phyloP scores from a whole-genome alignment of 1,284 basidiomycete species.

The Agaricales sp. region DNA sequence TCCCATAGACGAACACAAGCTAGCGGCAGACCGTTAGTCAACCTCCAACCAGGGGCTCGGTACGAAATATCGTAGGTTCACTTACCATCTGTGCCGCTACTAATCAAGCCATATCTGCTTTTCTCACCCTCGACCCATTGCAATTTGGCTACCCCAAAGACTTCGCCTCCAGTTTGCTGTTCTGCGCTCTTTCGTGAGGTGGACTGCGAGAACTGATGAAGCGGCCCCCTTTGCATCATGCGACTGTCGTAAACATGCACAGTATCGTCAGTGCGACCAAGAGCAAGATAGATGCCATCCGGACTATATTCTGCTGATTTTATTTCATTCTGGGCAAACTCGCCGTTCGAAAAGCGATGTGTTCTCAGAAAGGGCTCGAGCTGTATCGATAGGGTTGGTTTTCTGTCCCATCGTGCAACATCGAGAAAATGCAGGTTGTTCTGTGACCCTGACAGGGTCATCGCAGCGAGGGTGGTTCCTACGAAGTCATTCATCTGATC shows the following conservation, averaged over 20 bases:
- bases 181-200: constrained; percentile 27
- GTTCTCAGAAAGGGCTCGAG: constrained; percentile 21
- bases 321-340: constrained; percentile 31
- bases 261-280: constrained; percentile 48
- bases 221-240: constrained; percentile 25
- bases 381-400: constrained; percentile 17
- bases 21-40: too few relatives aligned
- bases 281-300: constrained; percentile 48
- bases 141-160: constrained; percentile 43
- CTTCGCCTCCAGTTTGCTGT: constrained; percentile 18
- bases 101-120: constrained; percentile 38
- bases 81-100: constrained; percentile 57
- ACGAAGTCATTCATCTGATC: background rate
- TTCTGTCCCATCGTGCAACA: constrained; percentile 21
- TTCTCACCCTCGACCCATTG: constrained; percentile 41
- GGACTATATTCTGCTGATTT: constrained; percentile 43
- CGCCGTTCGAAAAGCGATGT: background rate
- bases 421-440: constrained; percentile 47
- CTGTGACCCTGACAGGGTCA: constrained; percentile 23
- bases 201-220: background rate
- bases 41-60: constrained; percentile 7
- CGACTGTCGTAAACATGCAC: constrained; percentile 55
- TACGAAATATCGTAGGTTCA: too few relatives aligned
- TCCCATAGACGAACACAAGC: constrained; percentile 64
- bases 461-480: constrained; percentile 33